Conservation (phyloP, 495 filamentous ascomycete genomes). For the Collariella sp. region DNA sequence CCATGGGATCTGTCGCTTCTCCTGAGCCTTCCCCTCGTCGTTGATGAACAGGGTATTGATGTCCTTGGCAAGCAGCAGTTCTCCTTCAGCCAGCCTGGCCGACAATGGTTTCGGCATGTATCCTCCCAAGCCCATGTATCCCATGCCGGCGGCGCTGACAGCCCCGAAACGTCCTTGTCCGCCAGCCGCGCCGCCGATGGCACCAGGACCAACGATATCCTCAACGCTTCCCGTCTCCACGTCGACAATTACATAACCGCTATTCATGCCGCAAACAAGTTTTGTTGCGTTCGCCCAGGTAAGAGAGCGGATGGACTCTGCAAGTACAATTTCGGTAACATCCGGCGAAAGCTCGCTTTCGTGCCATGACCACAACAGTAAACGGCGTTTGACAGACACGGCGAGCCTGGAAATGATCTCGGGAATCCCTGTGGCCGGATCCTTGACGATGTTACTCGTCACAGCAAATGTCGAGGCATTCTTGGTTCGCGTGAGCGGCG, state of each 20-base stretch:
- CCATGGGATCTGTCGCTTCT: slow-evolving; percentile 88
- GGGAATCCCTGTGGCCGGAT: slow-evolving; percentile 73
- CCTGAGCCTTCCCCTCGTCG: slow-evolving; percentile 67
- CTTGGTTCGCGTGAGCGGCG: slow-evolving; percentile 57
- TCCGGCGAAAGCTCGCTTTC: slow-evolving; percentile 78
- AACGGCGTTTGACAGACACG: slow-evolving; percentile 82
- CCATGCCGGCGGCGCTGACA: slow-evolving; percentile 64
- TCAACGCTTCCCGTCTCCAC: slow-evolving; percentile 59
- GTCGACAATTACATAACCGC: slow-evolving; percentile 83
- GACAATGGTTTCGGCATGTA: slow-evolving; percentile 85
- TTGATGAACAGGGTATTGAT: slow-evolving; percentile 92
- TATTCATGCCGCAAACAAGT: slow-evolving; percentile 77
- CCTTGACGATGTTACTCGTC: slow-evolving; percentile 88
- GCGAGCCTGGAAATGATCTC: slow-evolving; percentile 84
- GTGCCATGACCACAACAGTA: slow-evolving; percentile 89
- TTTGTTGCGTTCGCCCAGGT: slow-evolving; percentile 84
- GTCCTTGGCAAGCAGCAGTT: slow-evolving; percentile 87
- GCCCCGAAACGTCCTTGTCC: slow-evolving; percentile 56
- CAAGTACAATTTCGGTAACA: slow-evolving; percentile 65
- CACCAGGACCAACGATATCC: slow-evolving; percentile 73
- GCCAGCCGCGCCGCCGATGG: slow-evolving; percentile 57
- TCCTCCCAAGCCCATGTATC: slow-evolving; percentile 88
- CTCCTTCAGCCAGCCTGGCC: slow-evolving; percentile 68
- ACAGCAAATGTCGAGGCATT: slow-evolving; percentile 86
- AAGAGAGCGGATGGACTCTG: slow-evolving; percentile 70